Base-by-base conservation (phyloP, 2,329 filamentous ascomycete species). In the Phialocephala subalpina region DNA sequence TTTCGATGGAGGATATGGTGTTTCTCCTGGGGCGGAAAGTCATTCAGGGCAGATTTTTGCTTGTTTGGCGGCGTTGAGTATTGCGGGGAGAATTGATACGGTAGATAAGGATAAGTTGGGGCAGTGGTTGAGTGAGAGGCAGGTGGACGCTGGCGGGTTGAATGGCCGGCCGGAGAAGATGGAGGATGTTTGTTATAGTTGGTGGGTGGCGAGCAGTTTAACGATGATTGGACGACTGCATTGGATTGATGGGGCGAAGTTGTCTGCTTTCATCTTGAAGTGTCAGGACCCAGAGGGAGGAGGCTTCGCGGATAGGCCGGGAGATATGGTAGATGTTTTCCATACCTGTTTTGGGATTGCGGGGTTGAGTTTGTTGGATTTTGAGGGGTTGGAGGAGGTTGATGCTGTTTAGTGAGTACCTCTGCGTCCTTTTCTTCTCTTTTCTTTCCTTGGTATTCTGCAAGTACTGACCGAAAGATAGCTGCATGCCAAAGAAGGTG, bases 141-240 rank as follows among this genome's bases (percentile, higher is more conserved):
- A 99, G 78, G 83, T 97, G 33, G 87, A 92, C 11, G 90, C 90
- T 57, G 96, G 96, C 35, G 96, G 96, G 0, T 82, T 99, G 59
- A 99, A 99, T 77, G 96, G 96, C 2, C 87, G 96, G 58, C 96
- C 96, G 0, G 96, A 98, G 81, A 99, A 99, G 82, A 82, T 92
- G 69, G 95, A 97, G 77, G 96, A 99, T 78, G 95, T 97, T 16
- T 99, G 96, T 81, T 99, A 99, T 81, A 97, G 93, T 78, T 99
- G 96, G 96, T 99, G 96, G 96, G 96, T 98, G 53, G 82, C 95
- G 75, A 95, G 92, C 76, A 97, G 94, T 77, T 82, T 99, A 72
- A 90, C 92, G 55, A 97, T 98, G 85, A 92, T 99, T 72, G 89
- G 86, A 62, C 90, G 90, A 63, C 85, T 94, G 61, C 92, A 97